A percentile compares a stretch with the other conserved stretches of the same genome.
Conservation (phyloP, 805 yeast species). For the Kazachstania africana region DNA sequence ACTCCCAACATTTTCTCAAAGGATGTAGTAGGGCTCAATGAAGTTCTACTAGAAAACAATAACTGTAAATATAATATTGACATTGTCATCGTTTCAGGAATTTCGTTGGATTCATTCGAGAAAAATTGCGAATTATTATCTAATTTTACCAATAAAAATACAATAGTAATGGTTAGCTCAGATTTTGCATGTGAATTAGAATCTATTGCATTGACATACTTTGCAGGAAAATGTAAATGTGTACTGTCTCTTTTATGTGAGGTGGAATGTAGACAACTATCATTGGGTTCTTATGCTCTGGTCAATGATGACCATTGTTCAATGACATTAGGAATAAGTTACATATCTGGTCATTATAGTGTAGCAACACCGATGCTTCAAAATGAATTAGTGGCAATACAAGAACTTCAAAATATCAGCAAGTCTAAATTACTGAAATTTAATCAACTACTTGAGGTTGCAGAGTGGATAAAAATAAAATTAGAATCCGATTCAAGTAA, state of each 20-base stretch:
- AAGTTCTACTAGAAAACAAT: slow-evolving; percentile 2
- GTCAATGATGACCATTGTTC: slow-evolving; percentile 17
- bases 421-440: slow-evolving; percentile 6
- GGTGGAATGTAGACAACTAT: slow-evolving; percentile 22
- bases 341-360: slow-evolving; percentile 6
- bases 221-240: slow-evolving; percentile 12
- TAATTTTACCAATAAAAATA: slow-evolving; percentile 10
- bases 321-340: slow-evolving; percentile 19
- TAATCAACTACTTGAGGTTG: slow-evolving; percentile 7
- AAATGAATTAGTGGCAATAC: slow-evolving; percentile 2
- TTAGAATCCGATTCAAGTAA: slow-evolving; percentile 5
- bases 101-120: slow-evolving; percentile 17
- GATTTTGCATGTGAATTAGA: slow-evolving; percentile 25
- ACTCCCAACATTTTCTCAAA: slow-evolving; percentile 23
- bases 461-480: slow-evolving; percentile 14
- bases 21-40: slow-evolving; percentile 10
- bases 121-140: slow-evolving; percentile 11
- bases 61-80: slow-evolving; percentile 15
- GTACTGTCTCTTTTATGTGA: slow-evolving; percentile 20
- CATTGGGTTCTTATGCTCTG: slow-evolving; percentile 23
- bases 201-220: slow-evolving; percentile 8
- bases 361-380: slow-evolving; percentile 5
- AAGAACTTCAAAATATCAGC: not conserved
- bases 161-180: slow-evolving; percentile 18
- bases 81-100: slow-evolving; percentile 17